Evolutionary conservation across 2,329 filamentous ascomycete genomes (phyloP).

Genomic region (Paecilomyces sp.): DNA sequence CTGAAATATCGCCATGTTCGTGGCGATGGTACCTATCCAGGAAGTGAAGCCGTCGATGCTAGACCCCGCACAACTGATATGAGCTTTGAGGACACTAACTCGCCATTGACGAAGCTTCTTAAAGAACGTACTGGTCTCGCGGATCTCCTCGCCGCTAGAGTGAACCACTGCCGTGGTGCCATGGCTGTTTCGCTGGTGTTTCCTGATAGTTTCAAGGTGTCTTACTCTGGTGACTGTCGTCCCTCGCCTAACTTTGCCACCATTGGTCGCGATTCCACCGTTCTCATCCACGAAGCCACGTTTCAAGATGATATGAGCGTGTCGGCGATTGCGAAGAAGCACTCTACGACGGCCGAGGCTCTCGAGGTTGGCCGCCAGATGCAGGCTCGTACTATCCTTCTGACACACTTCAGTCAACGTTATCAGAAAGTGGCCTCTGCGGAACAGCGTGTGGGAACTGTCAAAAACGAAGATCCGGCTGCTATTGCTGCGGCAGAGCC

Average conservation of each 20-base stretch:
- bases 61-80: constrained; percentile 14
- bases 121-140: constrained; percentile 53
- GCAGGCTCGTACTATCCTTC: constrained; percentile 68
- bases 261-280: constrained; percentile 67
- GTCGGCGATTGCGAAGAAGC: constrained; percentile 81
- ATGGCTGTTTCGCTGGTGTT: constrained; percentile 73
- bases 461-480: constrained; percentile 4
- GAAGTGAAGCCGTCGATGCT: constrained; percentile 3
- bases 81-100: constrained; percentile 18
- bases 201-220: constrained; percentile 72
- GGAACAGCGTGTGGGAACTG: constrained; percentile 22
- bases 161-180: constrained; percentile 73
- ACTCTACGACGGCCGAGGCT: constrained; percentile 83
- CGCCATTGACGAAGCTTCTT: constrained; percentile 32
- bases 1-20: constrained; percentile 24
- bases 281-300: constrained; percentile 92
- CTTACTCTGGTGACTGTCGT: constrained; percentile 91
- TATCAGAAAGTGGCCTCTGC: constrained; percentile 67
- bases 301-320: constrained; percentile 77
- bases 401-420: constrained; percentile 93
- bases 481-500: constrained; percentile 4
- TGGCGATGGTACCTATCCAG: constrained; percentile 18
- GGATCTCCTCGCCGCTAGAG: constrained; percentile 59
- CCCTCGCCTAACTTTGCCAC: constrained; percentile 63
- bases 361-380: constrained; percentile 69